These are phyloP conservation scores for Hagleromyces aurorensis DNA, from an alignment of 805 yeast species.

Conservation along the genomic window DNA sequence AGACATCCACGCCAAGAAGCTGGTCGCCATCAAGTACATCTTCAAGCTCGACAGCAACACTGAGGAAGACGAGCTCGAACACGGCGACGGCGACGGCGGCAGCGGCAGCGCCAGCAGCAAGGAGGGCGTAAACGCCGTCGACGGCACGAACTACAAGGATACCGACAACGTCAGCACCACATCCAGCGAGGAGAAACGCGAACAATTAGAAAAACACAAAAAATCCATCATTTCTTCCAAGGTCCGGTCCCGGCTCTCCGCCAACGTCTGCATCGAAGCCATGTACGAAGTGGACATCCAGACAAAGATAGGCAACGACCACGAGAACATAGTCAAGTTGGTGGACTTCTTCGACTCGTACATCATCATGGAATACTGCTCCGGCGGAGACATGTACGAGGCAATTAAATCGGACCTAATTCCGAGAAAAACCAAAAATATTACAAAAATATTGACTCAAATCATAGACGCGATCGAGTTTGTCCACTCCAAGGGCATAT, in stretches of 20 bases:
- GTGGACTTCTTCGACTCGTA: slow-evolving; percentile 61
- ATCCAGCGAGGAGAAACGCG: slow-evolving; percentile 18
- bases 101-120: too few species aligned
- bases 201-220: slow-evolving; percentile 17
- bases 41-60: slow-evolving; percentile 47
- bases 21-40: slow-evolving; percentile 83
- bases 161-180: slow-evolving; percentile 10
- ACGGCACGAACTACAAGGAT: slow-evolving; percentile 10
- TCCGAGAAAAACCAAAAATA: slow-evolving; percentile 42
- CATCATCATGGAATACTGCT: slow-evolving; percentile 71
- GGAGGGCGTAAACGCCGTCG: slow-evolving; percentile 15
- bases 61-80: slow-evolving; percentile 24
- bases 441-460: slow-evolving; percentile 50
- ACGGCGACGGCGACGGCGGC: slow-evolving; percentile 9
- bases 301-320: slow-evolving; percentile 48
- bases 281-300: slow-evolving; percentile 62
- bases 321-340: slow-evolving; percentile 51
- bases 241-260: slow-evolving; percentile 31
- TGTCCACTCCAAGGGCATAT: slow-evolving; percentile 64
- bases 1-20: slow-evolving; percentile 42
- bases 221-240: slow-evolving; percentile 33
- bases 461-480: slow-evolving; percentile 67
- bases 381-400: slow-evolving; percentile 81
- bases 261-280: slow-evolving; percentile 47
- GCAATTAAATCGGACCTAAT: slow-evolving; percentile 57